Base-by-base conservation (phyloP, 495 filamentous ascomycete species). In the Lophium mytilinum region DNA sequence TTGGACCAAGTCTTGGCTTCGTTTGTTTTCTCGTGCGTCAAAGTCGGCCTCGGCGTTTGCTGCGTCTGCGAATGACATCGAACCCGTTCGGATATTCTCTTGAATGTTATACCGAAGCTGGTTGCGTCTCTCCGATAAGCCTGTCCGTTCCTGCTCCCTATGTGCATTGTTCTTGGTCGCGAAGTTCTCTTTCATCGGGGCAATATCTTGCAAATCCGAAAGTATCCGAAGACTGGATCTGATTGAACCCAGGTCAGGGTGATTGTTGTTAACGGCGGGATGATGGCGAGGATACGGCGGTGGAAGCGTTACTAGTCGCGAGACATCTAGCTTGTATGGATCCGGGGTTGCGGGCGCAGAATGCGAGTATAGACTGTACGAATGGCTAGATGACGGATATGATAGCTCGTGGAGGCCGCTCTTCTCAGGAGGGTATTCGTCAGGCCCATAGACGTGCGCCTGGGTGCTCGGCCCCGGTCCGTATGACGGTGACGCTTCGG, bases 191-290 rank as follows among this genome's bases (percentile, higher is more conserved):
- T 89, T 84, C 5, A 83, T 86, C 4, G 74, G 73, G 50, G 87
- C 82, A 37, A 90, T 74, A 60, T 90, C 87, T 5, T 78, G 75
- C 52, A 92, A 72, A 61, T 96, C 88, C 57, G 83, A 86, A 17
- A 96, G 76, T 0, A 79, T 76, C 12, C 94, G 84, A 15, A 96
- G 86, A 0, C 83, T 73, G 8, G 78, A 83, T 36, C 93, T 81
- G 21, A 89, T 88, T 0, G 84, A 76, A 0, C 90, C 79, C 9
- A 98, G 79, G 53, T 93, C 85, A 0, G 93, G 93, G 67, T 98
- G 93, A 64, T 83, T 89, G 65, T 98, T 98, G 68, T 94, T 95
- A 48, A 96, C 87, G 5, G 93, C 93, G 11, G 93, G 93, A 65
- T 96, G 85, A 68, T 96, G 89, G 14, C 90, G 81, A 1, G 93